Conservation (phyloP, 1,284 basidiomycete species). For the Moesziomyces sp. region DNA sequence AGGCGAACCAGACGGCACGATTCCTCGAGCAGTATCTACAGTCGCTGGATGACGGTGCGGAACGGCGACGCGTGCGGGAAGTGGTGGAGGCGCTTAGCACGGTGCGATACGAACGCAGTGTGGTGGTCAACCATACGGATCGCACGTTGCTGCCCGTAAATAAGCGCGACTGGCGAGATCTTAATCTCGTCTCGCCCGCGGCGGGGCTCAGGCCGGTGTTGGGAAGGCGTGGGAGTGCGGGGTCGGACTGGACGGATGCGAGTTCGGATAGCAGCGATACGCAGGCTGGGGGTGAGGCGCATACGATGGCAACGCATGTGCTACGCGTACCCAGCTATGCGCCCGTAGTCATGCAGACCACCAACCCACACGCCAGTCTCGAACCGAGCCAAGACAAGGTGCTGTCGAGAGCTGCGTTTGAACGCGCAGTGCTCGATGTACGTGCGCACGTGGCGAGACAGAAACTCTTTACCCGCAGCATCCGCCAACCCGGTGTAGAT, state of each 20-base stretch:
- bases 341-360: conserved; percentile 57
- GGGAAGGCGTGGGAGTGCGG: background rate
- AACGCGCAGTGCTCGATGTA: conserved; percentile 52
- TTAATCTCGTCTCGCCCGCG: conserved; percentile 51
- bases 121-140: conserved; percentile 57
- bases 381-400: conserved; percentile 23
- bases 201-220: too few relatives aligned
- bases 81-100: conserved; percentile 14
- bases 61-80: conserved; percentile 5
- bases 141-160: conserved; percentile 29
- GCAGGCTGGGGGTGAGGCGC: background rate
- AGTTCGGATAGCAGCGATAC: background rate
- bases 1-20: conserved; percentile 57
- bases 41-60: background rate
- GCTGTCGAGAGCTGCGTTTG: conserved; percentile 47
- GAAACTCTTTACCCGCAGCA: conserved; percentile 7
- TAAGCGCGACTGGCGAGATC: conserved; percentile 48
- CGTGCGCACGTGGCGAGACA: conserved; percentile 12
- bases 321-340: conserved; percentile 6
- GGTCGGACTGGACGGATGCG: conserved; percentile 8
- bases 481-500: background rate
- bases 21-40: conserved; percentile 38
- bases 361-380: conserved; percentile 52
- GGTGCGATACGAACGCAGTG: conserved; percentile 43
- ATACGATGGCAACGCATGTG: conserved; percentile 63